Evolutionary conservation across 1,284 basidiomycete species (phyloP), one percentile per base, ranked within the genome.

Genomic region (Schizopora paradoxa): DNA sequence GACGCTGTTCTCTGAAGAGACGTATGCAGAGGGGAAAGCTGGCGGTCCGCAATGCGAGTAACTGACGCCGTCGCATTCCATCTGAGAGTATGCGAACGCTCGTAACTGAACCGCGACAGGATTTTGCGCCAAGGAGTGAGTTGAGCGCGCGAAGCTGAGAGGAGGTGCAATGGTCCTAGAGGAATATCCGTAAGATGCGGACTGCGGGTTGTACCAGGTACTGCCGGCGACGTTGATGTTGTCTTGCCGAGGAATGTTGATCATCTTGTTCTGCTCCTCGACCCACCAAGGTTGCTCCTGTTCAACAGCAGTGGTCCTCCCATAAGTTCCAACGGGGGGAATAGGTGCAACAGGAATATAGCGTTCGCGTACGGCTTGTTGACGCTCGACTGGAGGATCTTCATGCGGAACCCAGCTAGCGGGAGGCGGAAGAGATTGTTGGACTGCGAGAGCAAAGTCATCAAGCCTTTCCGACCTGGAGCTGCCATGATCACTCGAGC

Each of bases 401-500:
- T 71, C 81, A 6, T 76, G 73, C 39, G 85, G 86, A 56, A 82
- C 86, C 85, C 85, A 88, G 60, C 77, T 78, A 4, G 86, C 79
- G n/a, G 85, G 86, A n/a, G 86, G 82, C 34, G 85, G 85, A 16
- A 88, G 62, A 18, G 10, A 10, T 8, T 8, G 8, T 14, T 31
- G 28, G 14, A 14, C 14, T 14, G 28, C 8, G 28, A 10, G 28
- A 8, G 28, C 28, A 6, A 21, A 22, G 40, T 5, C 14, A 49
- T 26, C 25, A 28, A 28, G 25, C 25, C 48, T 48, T n/a, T 40
- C 39, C 14, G 28, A 37, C 25, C 11, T 21, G 6, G 13, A 7
- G 16, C 14, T 35, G 6, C 13, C 58, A 26, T 53, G 41, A n/a
- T 37, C 45, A 29, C 54, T 54, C 33, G 54, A 54, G 47, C 57